These are phyloP conservation scores for Quercus robur DNA, from an alignment of 306 rosid genomes.

Conservation along the genomic window DNA sequence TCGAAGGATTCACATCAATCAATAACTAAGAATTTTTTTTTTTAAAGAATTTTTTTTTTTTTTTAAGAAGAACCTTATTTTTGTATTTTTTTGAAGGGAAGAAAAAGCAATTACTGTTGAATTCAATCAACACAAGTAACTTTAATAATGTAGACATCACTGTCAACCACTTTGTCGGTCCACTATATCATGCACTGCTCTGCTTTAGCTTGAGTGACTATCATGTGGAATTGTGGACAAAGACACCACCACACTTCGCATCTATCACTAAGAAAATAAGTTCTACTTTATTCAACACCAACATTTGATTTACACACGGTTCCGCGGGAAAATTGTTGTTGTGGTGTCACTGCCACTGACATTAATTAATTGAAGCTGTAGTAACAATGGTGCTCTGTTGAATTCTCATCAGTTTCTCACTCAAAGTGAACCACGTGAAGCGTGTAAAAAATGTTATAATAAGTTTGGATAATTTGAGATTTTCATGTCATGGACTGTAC, in stretches of 20 bases:
- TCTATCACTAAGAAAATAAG: no score
- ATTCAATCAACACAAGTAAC: neutral
- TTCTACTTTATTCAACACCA: no score
- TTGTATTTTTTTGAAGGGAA: no score
- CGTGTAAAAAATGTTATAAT: neutral
- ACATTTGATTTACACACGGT: no score
- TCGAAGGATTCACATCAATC: no score
- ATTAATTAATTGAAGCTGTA: neutral
- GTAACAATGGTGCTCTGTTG: neutral
- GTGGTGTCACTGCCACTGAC: neutral
- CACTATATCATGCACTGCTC: neutral
- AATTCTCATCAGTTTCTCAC: neutral
- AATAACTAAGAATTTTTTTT: no score
- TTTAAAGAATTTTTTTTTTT: no score
- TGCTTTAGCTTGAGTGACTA: no score
- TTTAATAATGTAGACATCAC: neutral
- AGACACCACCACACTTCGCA: neutral
- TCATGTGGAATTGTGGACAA: neutral
- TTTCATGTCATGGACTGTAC: neutral
- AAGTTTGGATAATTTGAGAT: neutral
- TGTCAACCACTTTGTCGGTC: neutral
- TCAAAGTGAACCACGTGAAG: slow-evolving; percentile 15
- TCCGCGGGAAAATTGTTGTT: no score
- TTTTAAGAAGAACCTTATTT: no score
- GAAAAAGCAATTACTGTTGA: no score